Conservation (phyloP, 2,329 filamentous ascomycete genomes). For the Thielaviopsis punctulata region DNA sequence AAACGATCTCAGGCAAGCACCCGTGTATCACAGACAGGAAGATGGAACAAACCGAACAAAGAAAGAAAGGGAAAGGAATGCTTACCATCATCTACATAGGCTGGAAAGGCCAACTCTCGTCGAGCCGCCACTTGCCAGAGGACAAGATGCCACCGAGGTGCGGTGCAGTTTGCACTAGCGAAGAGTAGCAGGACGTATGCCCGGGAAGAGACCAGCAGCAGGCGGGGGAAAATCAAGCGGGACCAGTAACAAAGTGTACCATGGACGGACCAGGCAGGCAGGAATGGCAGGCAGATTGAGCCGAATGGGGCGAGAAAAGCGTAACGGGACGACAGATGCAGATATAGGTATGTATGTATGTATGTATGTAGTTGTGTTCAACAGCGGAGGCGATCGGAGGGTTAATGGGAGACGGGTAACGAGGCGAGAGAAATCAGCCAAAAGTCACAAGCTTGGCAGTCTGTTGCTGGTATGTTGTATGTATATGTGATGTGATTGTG, state of each 20-base stretch:
- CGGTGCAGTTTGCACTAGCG: neutral
- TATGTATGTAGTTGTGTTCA: neutral
- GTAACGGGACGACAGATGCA: no score
- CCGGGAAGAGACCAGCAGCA: neutral
- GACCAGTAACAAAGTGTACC: neutral
- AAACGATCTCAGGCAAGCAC: neutral
- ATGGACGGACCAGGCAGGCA: neutral
- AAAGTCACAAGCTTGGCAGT: no score
- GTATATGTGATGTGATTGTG: no score
- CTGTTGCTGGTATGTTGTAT: neutral
- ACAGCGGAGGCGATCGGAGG: neutral
- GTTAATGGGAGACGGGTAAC: neutral
- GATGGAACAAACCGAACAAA: neutral
- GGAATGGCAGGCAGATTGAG: neutral
- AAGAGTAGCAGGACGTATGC: neutral
- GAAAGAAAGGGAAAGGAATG: slow-evolving; percentile 1
- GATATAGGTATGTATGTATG: no score
- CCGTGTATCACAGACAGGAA: neutral
- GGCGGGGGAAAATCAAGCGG: neutral
- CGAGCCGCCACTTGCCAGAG: slow-evolving; percentile 6
- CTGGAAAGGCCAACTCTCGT: slow-evolving; percentile 12
- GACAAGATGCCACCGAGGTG: slow-evolving; percentile 1
- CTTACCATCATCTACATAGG: slow-evolving; percentile 11
- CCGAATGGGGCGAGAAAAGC: neutral
- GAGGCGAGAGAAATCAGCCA: neutral